Conservation (phyloP, 208 protist genomes). For the Trypanosoma conorhini region DNA sequence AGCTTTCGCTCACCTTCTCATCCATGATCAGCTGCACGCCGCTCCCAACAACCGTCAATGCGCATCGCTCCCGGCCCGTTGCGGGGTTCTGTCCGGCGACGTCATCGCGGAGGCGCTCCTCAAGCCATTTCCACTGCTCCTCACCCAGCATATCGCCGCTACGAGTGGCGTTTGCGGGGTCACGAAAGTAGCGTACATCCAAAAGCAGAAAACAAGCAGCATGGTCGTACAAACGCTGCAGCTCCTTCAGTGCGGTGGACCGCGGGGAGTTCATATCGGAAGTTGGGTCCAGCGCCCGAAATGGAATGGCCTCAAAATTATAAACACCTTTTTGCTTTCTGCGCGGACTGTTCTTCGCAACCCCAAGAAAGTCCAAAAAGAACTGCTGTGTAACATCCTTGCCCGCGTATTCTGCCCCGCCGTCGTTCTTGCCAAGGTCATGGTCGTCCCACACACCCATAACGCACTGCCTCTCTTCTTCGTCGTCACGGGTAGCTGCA, state of each 20-base stretch:
- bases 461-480: slow-evolving; percentile 31
- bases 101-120: slow-evolving; percentile 43
- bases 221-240: slow-evolving; percentile 46
- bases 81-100: slow-evolving; percentile 19
- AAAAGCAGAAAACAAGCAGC: slow-evolving; percentile 74
- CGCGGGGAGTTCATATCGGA: background rate
- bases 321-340: slow-evolving; percentile 72
- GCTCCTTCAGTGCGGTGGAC: background rate
- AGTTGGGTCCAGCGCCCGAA: slow-evolving; percentile 33
- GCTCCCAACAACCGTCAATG: slow-evolving; percentile 66
- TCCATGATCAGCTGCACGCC: slow-evolving; percentile 82
- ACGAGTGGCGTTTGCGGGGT: slow-evolving; percentile 47
- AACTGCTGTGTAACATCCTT: slow-evolving; percentile 60
- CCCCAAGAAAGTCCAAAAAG: slow-evolving; percentile 80
- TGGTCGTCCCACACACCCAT: slow-evolving; percentile 90
- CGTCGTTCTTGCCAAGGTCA: slow-evolving; percentile 90
- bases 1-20: slow-evolving; percentile 76
- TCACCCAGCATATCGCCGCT: slow-evolving; percentile 77
- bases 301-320: slow-evolving; percentile 48
- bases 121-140: slow-evolving; percentile 83
- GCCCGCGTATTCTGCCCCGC: slow-evolving; percentile 59
- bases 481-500: background rate
- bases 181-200: slow-evolving; percentile 81
- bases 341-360: slow-evolving; percentile 36
- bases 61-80: slow-evolving; percentile 33